Base-by-base conservation (phyloP, 495 filamentous ascomycete species). In the Cairneyella variabilis region DNA sequence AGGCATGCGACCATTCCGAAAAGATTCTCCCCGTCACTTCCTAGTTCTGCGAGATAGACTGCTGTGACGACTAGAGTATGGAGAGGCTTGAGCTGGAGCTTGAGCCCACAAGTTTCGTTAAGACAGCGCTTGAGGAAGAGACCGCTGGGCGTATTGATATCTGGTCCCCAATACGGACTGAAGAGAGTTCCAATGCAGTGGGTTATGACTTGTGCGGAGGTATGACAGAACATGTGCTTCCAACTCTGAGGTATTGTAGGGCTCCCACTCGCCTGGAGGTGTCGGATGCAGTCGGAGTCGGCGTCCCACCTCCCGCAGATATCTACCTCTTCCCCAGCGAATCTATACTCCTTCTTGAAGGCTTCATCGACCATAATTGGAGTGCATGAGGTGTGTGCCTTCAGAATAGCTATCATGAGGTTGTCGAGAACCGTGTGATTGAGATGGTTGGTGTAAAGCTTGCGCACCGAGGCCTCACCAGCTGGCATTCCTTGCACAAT, bases 161-260 rank as follows among this genome's bases (percentile, higher is more conserved):
- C 45, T 1, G 67, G 59, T 8, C 25, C 41, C 36, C 53, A 60
- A 46, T 26, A 0, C 42, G 48, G 51, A n/a, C 53, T 42, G 27
- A 57, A 67, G 47, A 74, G 57, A 17, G 22, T 50, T n/a, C 62
- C 56, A 23, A 73, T 61, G 30, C 48, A 66, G 58, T 73, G 65
- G 21, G 60, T 65, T n/a, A 72, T 57, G 9, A 62, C 58, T 58
- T 74, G 71, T 7, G 61, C 57, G 1, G 70, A 65, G 2, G 70
- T 69, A 51, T 74, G 71, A 49, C 71, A 74, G 48, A 74, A 73
- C 53, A 66, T 64, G 34, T 72, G 70, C 48, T 73, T 73, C 70
- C 69, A 71, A 14, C 51, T 41, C 6, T 43, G 48, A 1, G 71
- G 69, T 42, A 74, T 65, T 11, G 50, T 42, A 20, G 50, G 12